These are phyloP conservation scores for Coniosporium tulheliwenetii DNA, from an alignment of 2,329 filamentous ascomycete species.

Conservation along the genomic window DNA sequence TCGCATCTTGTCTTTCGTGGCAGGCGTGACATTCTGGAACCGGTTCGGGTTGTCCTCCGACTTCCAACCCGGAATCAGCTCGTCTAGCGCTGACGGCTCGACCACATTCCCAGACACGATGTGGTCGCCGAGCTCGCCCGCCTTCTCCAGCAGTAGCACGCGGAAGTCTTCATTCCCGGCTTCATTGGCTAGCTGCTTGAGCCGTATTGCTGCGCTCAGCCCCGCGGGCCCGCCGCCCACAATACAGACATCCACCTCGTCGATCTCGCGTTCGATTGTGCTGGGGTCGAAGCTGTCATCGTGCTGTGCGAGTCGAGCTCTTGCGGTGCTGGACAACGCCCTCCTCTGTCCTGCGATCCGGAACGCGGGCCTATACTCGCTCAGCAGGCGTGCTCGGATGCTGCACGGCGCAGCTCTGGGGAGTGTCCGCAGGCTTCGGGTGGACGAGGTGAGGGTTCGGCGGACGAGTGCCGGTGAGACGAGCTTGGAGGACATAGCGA, in stretches of 20 bases:
- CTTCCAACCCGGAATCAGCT: slow-evolving; percentile 88
- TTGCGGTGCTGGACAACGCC: slow-evolving; percentile 1
- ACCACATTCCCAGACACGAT: slow-evolving; percentile 94
- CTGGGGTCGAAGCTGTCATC: slow-evolving; percentile 27
- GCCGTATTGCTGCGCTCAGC: slow-evolving; percentile 76
- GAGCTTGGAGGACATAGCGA: too few relatives aligned
- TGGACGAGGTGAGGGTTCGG: too few relatives aligned
- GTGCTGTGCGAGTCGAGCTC: slow-evolving; percentile 14
- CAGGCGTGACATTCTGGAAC: slow-evolving; percentile 78
- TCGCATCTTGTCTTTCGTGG: slow-evolving; percentile 73
- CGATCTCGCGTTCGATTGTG: slow-evolving; percentile 68
- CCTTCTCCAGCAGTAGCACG: slow-evolving; percentile 85
- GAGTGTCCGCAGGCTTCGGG: too few relatives aligned
- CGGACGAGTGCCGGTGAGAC: too few relatives aligned
- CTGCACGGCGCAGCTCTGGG: too few relatives aligned
- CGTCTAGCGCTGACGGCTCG: slow-evolving; percentile 72
- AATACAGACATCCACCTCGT: slow-evolving; percentile 93
- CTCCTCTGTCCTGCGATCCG: slow-evolving; percentile 18
- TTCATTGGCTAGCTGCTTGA: slow-evolving; percentile 91
- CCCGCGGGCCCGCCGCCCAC: slow-evolving; percentile 92
- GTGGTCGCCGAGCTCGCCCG: slow-evolving; percentile 85
- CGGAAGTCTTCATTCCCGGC: slow-evolving; percentile 92
- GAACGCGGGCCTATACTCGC: slow-evolving; percentile 12
- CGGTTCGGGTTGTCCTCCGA: slow-evolving; percentile 73
- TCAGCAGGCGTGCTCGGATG: too few relatives aligned